These are phyloP conservation scores for Talaromyces atroroseus DNA, from an alignment of 2,329 filamentous ascomycete species.

Conservation along the genomic window DNA sequence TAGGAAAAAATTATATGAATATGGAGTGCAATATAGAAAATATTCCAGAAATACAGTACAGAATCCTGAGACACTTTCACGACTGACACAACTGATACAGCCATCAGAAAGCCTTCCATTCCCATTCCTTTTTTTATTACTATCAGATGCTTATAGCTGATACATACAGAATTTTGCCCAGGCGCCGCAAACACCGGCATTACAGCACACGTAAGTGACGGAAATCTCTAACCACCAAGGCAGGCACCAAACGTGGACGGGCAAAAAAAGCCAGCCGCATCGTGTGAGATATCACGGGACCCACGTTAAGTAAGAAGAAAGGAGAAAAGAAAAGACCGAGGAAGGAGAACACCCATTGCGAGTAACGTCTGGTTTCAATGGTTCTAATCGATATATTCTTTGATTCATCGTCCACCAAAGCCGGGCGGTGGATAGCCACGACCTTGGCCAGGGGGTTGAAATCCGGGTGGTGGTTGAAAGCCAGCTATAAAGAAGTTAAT, in stretches of 20 bases:
- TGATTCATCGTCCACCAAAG: slow-evolving; percentile 39
- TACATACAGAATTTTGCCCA: background rate
- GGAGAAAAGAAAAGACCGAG: background rate
- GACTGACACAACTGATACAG: background rate
- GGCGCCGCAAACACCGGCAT: background rate
- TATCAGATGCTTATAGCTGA: background rate
- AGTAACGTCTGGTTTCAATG: background rate
- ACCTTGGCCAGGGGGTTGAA: slow-evolving; percentile 61
- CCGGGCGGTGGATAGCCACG: slow-evolving; percentile 49
- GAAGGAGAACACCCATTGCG: background rate
- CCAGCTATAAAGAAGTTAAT: slow-evolving; percentile 37
- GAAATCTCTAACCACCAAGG: background rate
- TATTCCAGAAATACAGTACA: background rate
- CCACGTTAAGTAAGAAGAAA: background rate
- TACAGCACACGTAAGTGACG: background rate
- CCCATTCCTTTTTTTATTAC: background rate
- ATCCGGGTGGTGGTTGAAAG: slow-evolving; percentile 62
- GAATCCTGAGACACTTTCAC: background rate
- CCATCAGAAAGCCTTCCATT: background rate
- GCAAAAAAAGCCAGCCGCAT: background rate
- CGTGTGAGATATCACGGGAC: background rate
- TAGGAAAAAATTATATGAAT: background rate
- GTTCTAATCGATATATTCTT: background rate
- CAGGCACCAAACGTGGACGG: background rate
- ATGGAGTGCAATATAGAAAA: background rate